Percentiles rank a stretch among this genome's conserved stretches.
Conservation (phyloP, 148 eudicot species). For the Arctostaphylos glauca region DNA sequence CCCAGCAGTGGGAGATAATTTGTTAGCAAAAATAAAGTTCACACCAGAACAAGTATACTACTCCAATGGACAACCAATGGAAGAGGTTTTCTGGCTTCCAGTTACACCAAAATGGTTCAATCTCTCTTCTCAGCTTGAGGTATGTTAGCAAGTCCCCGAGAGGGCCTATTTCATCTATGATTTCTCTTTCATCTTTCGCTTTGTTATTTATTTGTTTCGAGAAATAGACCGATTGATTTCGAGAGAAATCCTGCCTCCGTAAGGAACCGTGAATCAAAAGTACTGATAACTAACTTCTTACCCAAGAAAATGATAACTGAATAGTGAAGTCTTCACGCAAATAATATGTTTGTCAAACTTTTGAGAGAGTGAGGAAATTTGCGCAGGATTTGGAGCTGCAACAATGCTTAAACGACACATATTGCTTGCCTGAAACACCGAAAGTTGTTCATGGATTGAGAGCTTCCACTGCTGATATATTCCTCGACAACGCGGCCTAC, state of each 20-base stretch:
- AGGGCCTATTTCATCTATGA: background rate
- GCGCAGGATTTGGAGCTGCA: constrained; percentile 40
- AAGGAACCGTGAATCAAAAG: no score
- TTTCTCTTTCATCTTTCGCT: background rate
- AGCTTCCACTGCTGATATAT: constrained; percentile 51
- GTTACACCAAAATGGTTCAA: constrained; percentile 45
- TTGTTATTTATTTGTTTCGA: background rate
- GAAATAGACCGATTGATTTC: background rate
- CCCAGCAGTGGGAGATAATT: constrained; percentile 41
- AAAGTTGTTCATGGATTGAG: constrained; percentile 40
- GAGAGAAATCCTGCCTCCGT: no score
- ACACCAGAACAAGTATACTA: constrained; percentile 34
- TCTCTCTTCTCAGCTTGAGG: constrained; percentile 47
- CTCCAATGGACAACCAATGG: constrained; percentile 32
- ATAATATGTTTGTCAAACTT: background rate
- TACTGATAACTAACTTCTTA: no score
- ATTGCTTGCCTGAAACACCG: constrained; percentile 42
- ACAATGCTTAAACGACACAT: constrained; percentile 40
- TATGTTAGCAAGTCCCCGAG: background rate
- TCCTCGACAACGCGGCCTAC: constrained; percentile 48
- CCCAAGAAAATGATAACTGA: no score
- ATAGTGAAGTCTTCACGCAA: background rate
- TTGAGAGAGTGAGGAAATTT: background rate
- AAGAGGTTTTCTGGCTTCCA: constrained; percentile 54
- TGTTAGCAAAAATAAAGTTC: constrained; percentile 41